Base-by-base conservation (phyloP, 2,329 filamentous ascomycete genomes). In the Aureobasidium musti region DNA sequence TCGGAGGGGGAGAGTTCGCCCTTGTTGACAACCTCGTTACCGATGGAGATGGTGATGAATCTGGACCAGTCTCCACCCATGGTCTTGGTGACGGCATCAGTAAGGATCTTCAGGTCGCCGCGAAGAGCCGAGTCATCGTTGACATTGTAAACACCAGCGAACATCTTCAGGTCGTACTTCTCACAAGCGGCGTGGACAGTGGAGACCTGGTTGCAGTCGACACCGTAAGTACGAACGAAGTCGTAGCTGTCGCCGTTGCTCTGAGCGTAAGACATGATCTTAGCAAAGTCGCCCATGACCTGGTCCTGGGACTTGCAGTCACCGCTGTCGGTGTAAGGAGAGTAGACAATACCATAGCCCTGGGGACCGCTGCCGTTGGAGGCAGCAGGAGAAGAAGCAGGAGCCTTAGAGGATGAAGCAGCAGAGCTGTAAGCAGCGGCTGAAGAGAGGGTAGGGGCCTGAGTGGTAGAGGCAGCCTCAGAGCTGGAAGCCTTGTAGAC, bases 11-110 rank as follows among this genome's bases (percentile, higher is more conserved):
- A 81, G 5, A 82, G 2, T 23, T 33, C 21, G 84, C 83, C 0
- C 73, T 74, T 33, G 84, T 82, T 89, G 75, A 96, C 87, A 39
- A 89, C 81, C 77, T 96, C 92, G 74, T 96, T 96, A 69, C 91
- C 92, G 49, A 96, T 84, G 66, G 86, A 86, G 73, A 96, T 83
- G 1, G 90, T 89, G 74, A 90, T 83, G 69, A 96, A 84, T 17
- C 81, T 75, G 57, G 80, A 81, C 91, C 91, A 96, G 76, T 91
- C 85, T 35, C 83, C 81, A n/a, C n/a, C n/a, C n/a, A n/a, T n/a
- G n/a, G n/a, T n/a, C n/a, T n/a, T n/a, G 6, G 81, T 75, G 65
- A 90, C 81, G 17, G 84, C 86, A 5, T 81, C 74, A 65, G 87
- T 83, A 68, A 96, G 87, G 35, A 79, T 81, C 11, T 82, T 71